Evolutionary conservation across 331 rosid species (phyloP).

Genomic region (Rhamnella rubrinervis): DNA sequence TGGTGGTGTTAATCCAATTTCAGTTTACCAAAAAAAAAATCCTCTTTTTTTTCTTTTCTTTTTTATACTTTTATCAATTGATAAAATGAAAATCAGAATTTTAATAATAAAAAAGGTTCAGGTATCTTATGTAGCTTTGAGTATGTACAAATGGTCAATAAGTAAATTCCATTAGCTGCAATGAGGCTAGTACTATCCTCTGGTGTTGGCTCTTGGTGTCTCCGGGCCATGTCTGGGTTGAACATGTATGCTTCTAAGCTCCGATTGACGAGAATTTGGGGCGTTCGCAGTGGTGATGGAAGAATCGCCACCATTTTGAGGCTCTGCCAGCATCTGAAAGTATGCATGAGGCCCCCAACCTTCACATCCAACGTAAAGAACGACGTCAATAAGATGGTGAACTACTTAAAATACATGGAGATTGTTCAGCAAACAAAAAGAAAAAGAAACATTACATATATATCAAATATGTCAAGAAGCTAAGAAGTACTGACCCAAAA

Average conservation of each 20-base stretch:
- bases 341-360: slow-evolving; percentile 99
- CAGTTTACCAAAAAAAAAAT: no score
- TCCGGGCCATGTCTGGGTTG: slow-evolving; percentile 35
- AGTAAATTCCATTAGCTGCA: slow-evolving; percentile 26
- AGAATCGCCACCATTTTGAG: slow-evolving; percentile 46
- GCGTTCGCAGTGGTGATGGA: slow-evolving; percentile 23
- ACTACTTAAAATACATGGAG: neutral
- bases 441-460: no score
- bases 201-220: slow-evolving; percentile 23
- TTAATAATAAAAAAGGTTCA: neutral
- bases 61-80: no score
- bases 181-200: slow-evolving; percentile 45
- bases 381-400: neutral
- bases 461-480: no score
- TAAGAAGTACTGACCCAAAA: no score
- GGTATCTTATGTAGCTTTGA: neutral
- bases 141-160: slow-evolving; percentile 16
- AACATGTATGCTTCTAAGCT: slow-evolving; percentile 42
- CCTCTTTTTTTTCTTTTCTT: no score
- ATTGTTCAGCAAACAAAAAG: neutral
- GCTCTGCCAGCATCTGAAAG: slow-evolving; percentile 77
- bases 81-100: no score
- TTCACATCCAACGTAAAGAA: slow-evolving; percentile 26
- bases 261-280: slow-evolving; percentile 36
- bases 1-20: no score